Evolutionary conservation across 768 basidiomycete genomes (phyloP), one percentile per base, ranked within the genome.

Genomic region (Boletellus emodensis): DNA sequence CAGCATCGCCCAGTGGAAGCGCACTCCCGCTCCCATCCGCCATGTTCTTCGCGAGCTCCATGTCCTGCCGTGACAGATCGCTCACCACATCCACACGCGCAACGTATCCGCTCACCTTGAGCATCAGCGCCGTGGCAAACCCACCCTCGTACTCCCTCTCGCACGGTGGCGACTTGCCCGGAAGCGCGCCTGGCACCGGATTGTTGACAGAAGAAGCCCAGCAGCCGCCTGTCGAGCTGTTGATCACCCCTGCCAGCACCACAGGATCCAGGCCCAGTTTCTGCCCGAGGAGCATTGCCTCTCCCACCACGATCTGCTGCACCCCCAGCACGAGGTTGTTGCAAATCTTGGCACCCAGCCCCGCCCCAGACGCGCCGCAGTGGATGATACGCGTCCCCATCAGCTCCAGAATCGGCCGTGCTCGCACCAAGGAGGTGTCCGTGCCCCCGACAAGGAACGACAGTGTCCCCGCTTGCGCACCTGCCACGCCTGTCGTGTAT

Each of bases 361-460:
- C 92, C 3, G 87, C 76, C 11, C 92, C 90, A 4, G 87, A 87
- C 8, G 79, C 73, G 1, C 92, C 92, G 64, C 92, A 94, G 65
- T 92, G 78, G 40, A 94, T 86, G 51, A 89, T 82, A 9, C 85
- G 82, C 52, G 76, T 78, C 6, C 93, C 93, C 93, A 95, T 94
- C 46, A 74, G 63, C 15, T 77, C 67, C 24, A 94, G 76, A 39
- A 80, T 71, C 4, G 86, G 82, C 32, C 76, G 71, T 11, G 86
- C 81, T 18, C 69, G 71, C 22, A 71, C 58, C 64, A 84, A 92
- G 17, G 81, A 75, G 11, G 71, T 61, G 34, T 80, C 68, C 4
- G 81, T 75, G 2, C 92, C 92, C 13, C 94, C 94, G 17, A 94
- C 90, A 43, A 98, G 85, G 75, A 98, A 96, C 4, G 92, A 86